phyloP scores from a whole-genome alignment of 2,329 filamentous ascomycete genomes.

The Fusarium gaditjirri region DNA sequence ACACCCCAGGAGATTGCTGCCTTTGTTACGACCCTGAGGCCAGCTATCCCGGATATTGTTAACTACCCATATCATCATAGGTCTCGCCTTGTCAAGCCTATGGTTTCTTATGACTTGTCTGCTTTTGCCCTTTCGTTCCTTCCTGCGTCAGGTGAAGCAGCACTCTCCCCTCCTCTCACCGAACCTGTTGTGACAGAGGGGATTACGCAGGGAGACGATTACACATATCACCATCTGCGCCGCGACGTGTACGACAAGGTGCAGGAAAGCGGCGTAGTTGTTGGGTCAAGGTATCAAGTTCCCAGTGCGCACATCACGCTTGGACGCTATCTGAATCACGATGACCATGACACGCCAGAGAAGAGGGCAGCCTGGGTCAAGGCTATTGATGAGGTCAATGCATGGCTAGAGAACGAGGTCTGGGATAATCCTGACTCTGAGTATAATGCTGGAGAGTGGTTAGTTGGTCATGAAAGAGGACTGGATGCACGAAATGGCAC shows the following conservation, averaged over 20 bases:
- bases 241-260: conserved; percentile 77
- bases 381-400: conserved; percentile 80
- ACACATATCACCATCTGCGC: conserved; percentile 91
- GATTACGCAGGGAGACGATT: conserved; percentile 67
- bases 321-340: conserved; percentile 77
- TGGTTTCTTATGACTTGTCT: conserved; percentile 84
- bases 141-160: conserved; percentile 74
- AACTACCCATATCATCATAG: conserved; percentile 75
- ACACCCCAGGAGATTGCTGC: conserved; percentile 74
- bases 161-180: conserved; percentile 51
- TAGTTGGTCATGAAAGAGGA: conserved; percentile 86
- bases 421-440: conserved; percentile 67
- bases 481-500: conserved; percentile 79
- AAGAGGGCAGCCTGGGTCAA: conserved; percentile 73
- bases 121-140: conserved; percentile 90
- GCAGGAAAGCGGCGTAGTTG: conserved; percentile 69
- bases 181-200: conserved; percentile 50
- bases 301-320: conserved; percentile 92
- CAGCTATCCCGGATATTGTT: conserved; percentile 68
- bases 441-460: conserved; percentile 76
- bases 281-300: conserved; percentile 85
- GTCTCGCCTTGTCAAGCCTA: conserved; percentile 81
- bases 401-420: conserved; percentile 75
- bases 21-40: conserved; percentile 68
- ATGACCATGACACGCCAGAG: conserved; percentile 68